Evolutionary conservation across 2,329 filamentous ascomycete genomes (phyloP).

Genomic region (Aspergillus sp.): DNA sequence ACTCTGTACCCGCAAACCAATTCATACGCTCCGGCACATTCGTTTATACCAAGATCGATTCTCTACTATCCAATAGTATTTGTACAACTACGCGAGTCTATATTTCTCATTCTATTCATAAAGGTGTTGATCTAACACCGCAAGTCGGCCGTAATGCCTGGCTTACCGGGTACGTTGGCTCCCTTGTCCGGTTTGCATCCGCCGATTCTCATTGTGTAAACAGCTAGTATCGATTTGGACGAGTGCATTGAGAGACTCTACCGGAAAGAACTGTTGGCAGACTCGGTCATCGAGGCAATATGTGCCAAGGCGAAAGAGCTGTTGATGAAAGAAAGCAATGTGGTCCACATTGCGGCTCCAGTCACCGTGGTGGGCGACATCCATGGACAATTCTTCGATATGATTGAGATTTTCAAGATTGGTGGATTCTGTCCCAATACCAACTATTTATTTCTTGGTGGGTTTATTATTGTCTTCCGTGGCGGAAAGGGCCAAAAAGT

Average conservation of each 20-base stretch:
- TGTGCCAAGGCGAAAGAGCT: conserved; percentile 98
- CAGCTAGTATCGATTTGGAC: conserved; percentile 94
- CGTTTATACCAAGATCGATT: not conserved
- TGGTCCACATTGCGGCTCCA: conserved; percentile 90
- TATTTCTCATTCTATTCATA: too few relatives aligned
- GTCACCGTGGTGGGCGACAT: conserved; percentile 98
- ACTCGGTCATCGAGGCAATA: conserved; percentile 97
- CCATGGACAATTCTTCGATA: conserved; percentile 96
- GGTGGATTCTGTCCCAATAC: conserved; percentile 95
- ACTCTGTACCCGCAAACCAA: not conserved
- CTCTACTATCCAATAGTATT: not conserved
- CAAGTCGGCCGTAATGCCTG: conserved; percentile 32
- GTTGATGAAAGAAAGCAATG: conserved; percentile 99
- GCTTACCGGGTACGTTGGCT: conserved; percentile 34
- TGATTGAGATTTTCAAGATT: conserved; percentile 99
- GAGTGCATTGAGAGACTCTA: conserved; percentile 96
- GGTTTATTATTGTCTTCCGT: conserved; percentile 4
- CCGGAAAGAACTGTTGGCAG: conserved; percentile 91
- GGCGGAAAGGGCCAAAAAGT: not conserved
- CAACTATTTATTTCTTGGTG: conserved; percentile 95
- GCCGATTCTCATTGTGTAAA: conserved; percentile 6
- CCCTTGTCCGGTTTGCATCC: not conserved
- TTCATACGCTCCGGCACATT: not conserved
- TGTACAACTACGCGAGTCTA: not conserved
- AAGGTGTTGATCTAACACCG: conserved; percentile 1